phyloP scores from a whole-genome alignment of 345 rosid genomes.

The Anacardium occidentale region DNA sequence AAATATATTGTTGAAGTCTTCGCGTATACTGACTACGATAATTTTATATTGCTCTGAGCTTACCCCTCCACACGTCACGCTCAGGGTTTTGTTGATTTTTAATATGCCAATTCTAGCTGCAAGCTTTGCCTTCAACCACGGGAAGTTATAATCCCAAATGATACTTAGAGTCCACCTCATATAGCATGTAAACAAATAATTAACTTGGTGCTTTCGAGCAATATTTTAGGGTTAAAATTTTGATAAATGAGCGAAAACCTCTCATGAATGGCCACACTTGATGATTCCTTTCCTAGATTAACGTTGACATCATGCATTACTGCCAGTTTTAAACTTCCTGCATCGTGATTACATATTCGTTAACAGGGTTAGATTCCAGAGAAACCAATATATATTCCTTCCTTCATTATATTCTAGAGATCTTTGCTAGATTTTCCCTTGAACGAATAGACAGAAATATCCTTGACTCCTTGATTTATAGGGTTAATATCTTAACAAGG shows the following conservation, averaged over 20 bases:
- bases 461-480: not conserved
- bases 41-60: not conserved
- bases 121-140: too few species aligned
- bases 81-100: not conserved
- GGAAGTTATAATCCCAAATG: too few species aligned
- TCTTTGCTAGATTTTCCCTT: conserved; percentile 29
- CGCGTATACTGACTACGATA: not conserved
- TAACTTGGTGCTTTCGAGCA: not conserved
- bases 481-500: not conserved
- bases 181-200: not conserved
- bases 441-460: not conserved
- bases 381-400: conserved; percentile 33
- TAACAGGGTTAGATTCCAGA: conserved; percentile 22
- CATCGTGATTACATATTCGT: not conserved
- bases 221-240: not conserved
- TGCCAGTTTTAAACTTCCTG: conserved; percentile 20
- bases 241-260: too few species aligned
- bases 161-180: too few species aligned
- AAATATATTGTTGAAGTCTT: too few species aligned
- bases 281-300: conserved; percentile 44
- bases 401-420: conserved; percentile 9
- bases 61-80: not conserved
- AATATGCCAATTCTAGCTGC: too few species aligned
- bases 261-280: not conserved
- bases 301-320: conserved; percentile 34